Conservation (phyloP, 495 filamentous ascomycete species). For the Penicillium manginii region DNA sequence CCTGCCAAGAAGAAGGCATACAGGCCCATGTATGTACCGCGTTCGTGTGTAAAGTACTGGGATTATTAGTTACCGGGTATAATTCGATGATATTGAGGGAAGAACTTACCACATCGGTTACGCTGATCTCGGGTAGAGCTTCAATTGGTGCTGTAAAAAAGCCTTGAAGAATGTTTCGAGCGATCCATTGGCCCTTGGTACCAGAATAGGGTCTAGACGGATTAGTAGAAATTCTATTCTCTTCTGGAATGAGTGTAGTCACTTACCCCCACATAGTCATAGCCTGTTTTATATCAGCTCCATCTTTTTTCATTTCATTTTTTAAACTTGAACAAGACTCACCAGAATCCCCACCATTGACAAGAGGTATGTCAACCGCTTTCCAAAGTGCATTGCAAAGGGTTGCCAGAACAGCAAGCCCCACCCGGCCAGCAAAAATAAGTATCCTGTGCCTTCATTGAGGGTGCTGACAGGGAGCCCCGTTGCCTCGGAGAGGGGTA, state of each 20-base stretch:
- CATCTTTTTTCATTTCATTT: background rate
- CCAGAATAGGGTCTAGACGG: slow-evolving; percentile 37
- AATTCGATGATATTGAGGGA: too few relatives aligned
- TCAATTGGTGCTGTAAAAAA: slow-evolving; percentile 71
- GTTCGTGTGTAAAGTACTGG: slow-evolving; percentile 66
- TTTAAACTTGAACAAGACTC: slow-evolving; percentile 11
- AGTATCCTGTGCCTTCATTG: slow-evolving; percentile 65
- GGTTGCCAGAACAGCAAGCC: slow-evolving; percentile 72
- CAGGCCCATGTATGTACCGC: slow-evolving; percentile 66
- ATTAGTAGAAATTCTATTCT: slow-evolving; percentile 10
- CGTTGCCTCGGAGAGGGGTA: slow-evolving; percentile 58
- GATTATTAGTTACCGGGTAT: background rate
- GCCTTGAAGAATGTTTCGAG: slow-evolving; percentile 61
- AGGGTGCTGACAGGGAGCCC: slow-evolving; percentile 56
- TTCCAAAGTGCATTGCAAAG: slow-evolving; percentile 67
- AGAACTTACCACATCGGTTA: slow-evolving; percentile 59
- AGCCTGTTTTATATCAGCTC: slow-evolving; percentile 25
- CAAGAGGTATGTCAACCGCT: slow-evolving; percentile 64
- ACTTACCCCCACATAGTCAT: slow-evolving; percentile 48
- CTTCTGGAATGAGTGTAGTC: background rate
- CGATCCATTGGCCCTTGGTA: slow-evolving; percentile 66
- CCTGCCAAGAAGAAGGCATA: slow-evolving; percentile 66
- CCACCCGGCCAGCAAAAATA: slow-evolving; percentile 67
- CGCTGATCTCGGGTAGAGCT: slow-evolving; percentile 61
- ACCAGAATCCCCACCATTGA: slow-evolving; percentile 59